Conservation (phyloP, 116 monocot species). For the Cymodocea nodosa region DNA sequence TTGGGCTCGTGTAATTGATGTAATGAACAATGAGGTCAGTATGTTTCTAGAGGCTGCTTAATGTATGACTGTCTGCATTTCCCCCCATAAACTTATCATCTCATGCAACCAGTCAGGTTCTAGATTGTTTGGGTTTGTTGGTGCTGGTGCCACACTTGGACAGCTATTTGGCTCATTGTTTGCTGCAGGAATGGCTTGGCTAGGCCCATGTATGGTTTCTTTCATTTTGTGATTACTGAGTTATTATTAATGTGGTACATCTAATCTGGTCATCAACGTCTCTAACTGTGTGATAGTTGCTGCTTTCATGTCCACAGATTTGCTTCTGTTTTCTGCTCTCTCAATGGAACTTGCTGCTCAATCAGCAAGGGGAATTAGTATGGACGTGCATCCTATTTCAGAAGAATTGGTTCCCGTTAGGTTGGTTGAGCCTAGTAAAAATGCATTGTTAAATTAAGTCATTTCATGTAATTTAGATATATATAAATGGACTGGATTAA, state of each 20-base stretch:
- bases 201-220: conserved; percentile 76
- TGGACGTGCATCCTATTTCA: conserved; percentile 21
- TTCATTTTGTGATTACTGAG: neutral
- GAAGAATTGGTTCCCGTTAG: conserved; percentile 47
- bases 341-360: conserved; percentile 92
- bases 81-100: neutral
- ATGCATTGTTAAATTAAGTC: neutral
- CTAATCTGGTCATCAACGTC: neutral
- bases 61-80: neutral
- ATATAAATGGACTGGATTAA: too few relatives aligned
- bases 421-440: conserved; percentile 13
- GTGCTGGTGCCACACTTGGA: conserved; percentile 96
- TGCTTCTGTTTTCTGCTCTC: conserved; percentile 75
- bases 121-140: conserved; percentile 96
- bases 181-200: conserved; percentile 91
- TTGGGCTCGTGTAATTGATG: conserved; percentile 95
- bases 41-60: neutral
- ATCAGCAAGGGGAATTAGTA: conserved; percentile 73
- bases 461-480: too few relatives aligned
- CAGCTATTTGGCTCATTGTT: conserved; percentile 92
- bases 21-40: conserved; percentile 90
- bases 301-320: conserved; percentile 28
- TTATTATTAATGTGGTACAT: neutral
- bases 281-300: neutral
- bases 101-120: conserved; percentile 81